phyloP scores from a whole-genome alignment of 2,329 filamentous ascomycete species.

The Sporothrix euskadiensis region DNA sequence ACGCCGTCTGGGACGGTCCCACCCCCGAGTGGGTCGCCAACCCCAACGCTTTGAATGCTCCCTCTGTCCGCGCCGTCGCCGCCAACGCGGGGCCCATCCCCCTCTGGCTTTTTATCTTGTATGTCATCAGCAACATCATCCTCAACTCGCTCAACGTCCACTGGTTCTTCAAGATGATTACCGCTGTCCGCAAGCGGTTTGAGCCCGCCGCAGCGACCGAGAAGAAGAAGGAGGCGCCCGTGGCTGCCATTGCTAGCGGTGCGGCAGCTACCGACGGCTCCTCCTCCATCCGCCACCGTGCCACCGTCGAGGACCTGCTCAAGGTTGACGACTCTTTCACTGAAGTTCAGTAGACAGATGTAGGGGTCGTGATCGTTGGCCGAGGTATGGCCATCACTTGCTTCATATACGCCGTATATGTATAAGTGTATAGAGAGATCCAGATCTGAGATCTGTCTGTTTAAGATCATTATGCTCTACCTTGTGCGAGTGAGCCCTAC shows the following conservation, averaged over 20 bases:
- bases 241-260: slow-evolving; percentile 18
- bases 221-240: slow-evolving; percentile 32
- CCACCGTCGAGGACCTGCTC: slow-evolving; percentile 31
- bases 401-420: not conserved
- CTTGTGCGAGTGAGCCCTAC: not conserved
- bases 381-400: no score
- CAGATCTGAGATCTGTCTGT: not conserved
- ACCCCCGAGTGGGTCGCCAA: slow-evolving; percentile 34
- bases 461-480: not conserved
- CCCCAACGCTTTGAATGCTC: slow-evolving; percentile 37
- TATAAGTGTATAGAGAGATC: not conserved
- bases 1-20: slow-evolving; percentile 51
- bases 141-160: slow-evolving; percentile 78
- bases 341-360: slow-evolving; percentile 32
- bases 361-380: no score
- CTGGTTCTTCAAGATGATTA: slow-evolving; percentile 88
- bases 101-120: slow-evolving; percentile 67
- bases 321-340: slow-evolving; percentile 33
- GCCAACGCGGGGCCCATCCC: slow-evolving; percentile 57
- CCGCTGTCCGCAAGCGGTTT: slow-evolving; percentile 75
- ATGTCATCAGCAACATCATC: slow-evolving; percentile 68
- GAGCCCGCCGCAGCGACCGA: slow-evolving; percentile 48
- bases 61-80: slow-evolving; percentile 52
- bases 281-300: slow-evolving; percentile 30
- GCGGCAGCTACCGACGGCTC: slow-evolving; percentile 38